Percentiles rank a stretch among this genome's conserved stretches.
These are phyloP conservation scores for Catunica adiposa DNA, from an alignment of 2,329 filamentous ascomycete genomes.

Conservation along the genomic window DNA sequence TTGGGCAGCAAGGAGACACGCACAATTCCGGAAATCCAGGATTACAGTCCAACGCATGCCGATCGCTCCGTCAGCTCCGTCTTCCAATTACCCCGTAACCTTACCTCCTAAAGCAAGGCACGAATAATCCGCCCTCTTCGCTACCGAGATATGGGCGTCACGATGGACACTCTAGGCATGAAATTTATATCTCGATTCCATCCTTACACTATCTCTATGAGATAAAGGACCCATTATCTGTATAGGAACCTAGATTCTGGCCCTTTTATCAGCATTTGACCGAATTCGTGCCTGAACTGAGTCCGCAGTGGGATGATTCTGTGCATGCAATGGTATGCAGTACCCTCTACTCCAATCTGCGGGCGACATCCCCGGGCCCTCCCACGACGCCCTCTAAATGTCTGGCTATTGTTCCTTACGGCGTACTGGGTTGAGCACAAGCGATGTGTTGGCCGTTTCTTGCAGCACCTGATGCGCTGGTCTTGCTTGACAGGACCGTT, in stretches of 20 bases:
- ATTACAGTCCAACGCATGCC: not conserved
- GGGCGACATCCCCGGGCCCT: not conserved
- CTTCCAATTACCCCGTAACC: too few relatives aligned
- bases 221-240: not conserved
- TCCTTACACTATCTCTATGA: not conserved
- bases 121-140: too few relatives aligned
- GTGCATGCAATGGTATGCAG: not conserved
- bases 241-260: too few relatives aligned
- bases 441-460: not conserved
- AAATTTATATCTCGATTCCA: too few relatives aligned
- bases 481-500: not conserved
- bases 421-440: not conserved
- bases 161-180: too few relatives aligned
- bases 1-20: conserved; percentile 6
- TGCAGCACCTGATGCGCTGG: not conserved
- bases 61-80: not conserved
- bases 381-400: not conserved
- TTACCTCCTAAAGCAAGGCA: too few relatives aligned
- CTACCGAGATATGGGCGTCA: too few relatives aligned
- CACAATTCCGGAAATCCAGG: not conserved
- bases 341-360: not conserved
- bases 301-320: conserved; percentile 3
- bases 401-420: not conserved
- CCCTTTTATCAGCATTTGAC: not conserved
- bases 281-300: conserved; percentile 1